These are phyloP conservation scores for Plasmodium inui DNA, from an alignment of 169 alveolate species.

Conservation along the genomic window DNA sequence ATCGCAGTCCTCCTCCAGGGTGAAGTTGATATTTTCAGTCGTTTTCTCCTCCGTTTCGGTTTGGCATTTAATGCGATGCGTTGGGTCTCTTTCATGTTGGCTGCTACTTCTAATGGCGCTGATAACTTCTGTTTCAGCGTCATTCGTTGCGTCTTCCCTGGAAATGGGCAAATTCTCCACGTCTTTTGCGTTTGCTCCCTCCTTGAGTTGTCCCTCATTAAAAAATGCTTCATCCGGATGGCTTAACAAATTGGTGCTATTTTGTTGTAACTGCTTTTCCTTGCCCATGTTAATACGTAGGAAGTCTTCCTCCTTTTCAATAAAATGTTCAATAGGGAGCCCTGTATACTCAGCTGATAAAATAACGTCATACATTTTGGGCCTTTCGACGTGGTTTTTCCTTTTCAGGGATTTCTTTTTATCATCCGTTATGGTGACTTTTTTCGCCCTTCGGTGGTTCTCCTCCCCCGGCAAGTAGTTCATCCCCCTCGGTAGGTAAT, in stretches of 20 bases:
- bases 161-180: background rate
- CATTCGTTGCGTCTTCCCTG: background rate
- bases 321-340: slow-evolving; percentile 66
- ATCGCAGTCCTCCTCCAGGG: slow-evolving; percentile 66
- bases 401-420: slow-evolving; percentile 12
- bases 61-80: background rate
- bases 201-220: background rate
- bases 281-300: background rate
- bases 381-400: slow-evolving; percentile 40
- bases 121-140: background rate
- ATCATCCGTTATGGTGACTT: background rate
- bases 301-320: slow-evolving; percentile 23
- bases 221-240: background rate
- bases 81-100: background rate
- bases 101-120: background rate
- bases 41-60: background rate
- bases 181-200: background rate
- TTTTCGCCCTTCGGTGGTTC: background rate
- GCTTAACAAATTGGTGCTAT: background rate
- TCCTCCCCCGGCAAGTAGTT: slow-evolving; percentile 2
- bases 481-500: slow-evolving; percentile 5
- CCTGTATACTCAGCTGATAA: slow-evolving; percentile 72
- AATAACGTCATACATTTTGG: slow-evolving; percentile 70
- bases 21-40: slow-evolving; percentile 34
- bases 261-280: background rate